Base-by-base conservation (phyloP, 1,139 yeast genomes). In the Zygosaccharomyces pseudobailii region DNA sequence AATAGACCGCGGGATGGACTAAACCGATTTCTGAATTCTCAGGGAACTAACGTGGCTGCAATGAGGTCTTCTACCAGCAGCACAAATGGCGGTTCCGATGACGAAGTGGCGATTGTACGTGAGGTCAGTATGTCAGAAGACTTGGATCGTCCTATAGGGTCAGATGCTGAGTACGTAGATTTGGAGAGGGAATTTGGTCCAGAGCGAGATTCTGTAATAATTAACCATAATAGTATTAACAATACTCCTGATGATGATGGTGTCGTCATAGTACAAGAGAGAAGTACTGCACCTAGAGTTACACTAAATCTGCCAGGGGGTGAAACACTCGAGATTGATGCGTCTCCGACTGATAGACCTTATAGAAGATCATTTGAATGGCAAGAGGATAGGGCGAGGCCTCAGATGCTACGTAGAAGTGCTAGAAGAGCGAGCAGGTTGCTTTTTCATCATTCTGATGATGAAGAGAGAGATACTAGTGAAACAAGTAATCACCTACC, bases 281-380 rank as follows among this genome's bases (percentile, higher is more conserved):
- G 61, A 27, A 55, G 54, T 6, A 44, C 52, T 4, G 54, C 47
- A 6, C 59, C 63, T 2, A 48, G 53, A 13, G 54, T 58, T 10
- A 48, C 55, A 2, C 42, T 63, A 25, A 56, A 53, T 23, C 50
- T 63, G 5, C 68, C 67, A 3, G 66, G 65, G 21, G 63, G 65
- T 22, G 55, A 55, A 28, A 52, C 55, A 3, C 37, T 63, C 28
- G 49, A 53, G 21, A 53, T 62, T 5, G 48, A 49, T 34, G 58
- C 63, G 2, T 45, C 54, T 6, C 50, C 53, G n/a, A 51, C 48
- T 3, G 66, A 62, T 32, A 48, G 51, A 38, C 67, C 66, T 4
- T 47, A 48, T 13, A 49, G 62, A 31, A 54, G 62, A 25, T 62
- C 66, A 1, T 63, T 62, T 45, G 60, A 59, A 37, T 48, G 55